phyloP scores from a whole-genome alignment of 163 green algal species.

The Smithsoniella earleae region DNA sequence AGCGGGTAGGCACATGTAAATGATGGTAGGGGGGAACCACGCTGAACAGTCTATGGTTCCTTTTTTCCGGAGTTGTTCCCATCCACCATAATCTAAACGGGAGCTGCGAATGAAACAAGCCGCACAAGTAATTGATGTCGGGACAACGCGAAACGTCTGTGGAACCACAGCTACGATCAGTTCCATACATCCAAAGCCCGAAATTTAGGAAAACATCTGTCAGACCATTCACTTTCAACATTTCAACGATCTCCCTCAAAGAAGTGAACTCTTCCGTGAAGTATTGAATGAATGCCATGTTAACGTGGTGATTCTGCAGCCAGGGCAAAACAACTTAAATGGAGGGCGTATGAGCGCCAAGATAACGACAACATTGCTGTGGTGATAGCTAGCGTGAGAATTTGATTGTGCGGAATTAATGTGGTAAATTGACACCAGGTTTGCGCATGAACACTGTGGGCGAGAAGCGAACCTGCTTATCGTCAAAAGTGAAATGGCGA shows the following conservation, averaged over 20 bases:
- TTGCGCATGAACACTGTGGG: too few relatives aligned
- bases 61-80: background rate
- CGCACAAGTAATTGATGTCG: background rate
- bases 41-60: too few relatives aligned
- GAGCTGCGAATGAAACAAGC: background rate
- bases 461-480: too few relatives aligned
- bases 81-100: constrained; percentile 1
- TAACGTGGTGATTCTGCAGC: background rate
- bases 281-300: constrained; percentile 1
- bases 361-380: too few relatives aligned
- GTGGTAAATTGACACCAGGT: too few relatives aligned
- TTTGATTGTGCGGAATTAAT: too few relatives aligned
- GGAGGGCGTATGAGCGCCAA: too few relatives aligned
- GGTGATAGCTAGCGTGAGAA: too few relatives aligned
- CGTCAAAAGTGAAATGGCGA: too few relatives aligned
- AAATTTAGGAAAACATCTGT: constrained; percentile 6
- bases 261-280: background rate
- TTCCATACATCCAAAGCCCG: background rate
- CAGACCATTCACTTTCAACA: background rate
- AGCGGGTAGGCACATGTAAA: too few relatives aligned
- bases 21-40: too few relatives aligned
- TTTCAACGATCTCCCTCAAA: background rate
- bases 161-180: background rate
- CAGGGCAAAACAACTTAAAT: background rate
- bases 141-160: background rate